Evolutionary conservation across 179 eudicot genomes (phyloP), one percentile per base, ranked within the genome.

Genomic region (Amaranthus tricolor): DNA sequence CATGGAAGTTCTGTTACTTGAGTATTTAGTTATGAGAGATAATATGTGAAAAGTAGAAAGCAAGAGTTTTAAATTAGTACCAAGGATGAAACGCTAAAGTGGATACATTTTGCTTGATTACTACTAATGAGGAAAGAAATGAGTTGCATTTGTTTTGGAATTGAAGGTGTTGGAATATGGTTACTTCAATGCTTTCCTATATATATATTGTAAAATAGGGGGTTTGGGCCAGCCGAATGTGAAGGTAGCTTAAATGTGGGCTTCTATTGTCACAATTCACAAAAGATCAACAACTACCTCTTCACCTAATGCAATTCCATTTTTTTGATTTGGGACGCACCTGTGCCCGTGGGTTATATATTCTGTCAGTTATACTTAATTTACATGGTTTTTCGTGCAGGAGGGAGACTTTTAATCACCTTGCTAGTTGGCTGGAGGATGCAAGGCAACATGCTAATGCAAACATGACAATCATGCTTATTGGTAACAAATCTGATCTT

Each of bases 371-470:
- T 57, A 15, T 57, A 16, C n/a, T 16, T 1, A 57, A 57, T 21
- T 21, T 57, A 7, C 0, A 19, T 6, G 21, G 9, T 21, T 45
- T 48, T 47, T 14, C 68, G 31, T 54, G 54, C 75, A 92, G 97
- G 88, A 84, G 95, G 75, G 97, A 92, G 79, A 90, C 95, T 49
- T 92, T 92, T 49, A 90, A 90, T 82, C 97, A 92, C 84, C 86
- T 92, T 9, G 93, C 91, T 13, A 89, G 90, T 74, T 92, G 95
- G 95, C 86, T 90, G 71, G 95, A 92, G 79, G 97, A 92, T 87
- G 97, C 95, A 21, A 87, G 91, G 52, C 93, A 90, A 73, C 97
- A 92, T 86, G 97, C 95, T 44, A 92, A 90, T 78, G 86, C 94
- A 56, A 92, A 90, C 81, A 91, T 91, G 97, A 82, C 91, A 12